Evolutionary conservation across 2,329 filamentous ascomycete genomes (phyloP), one percentile per base, ranked within the genome.

Genomic region (Colletotrichum eleusines): DNA sequence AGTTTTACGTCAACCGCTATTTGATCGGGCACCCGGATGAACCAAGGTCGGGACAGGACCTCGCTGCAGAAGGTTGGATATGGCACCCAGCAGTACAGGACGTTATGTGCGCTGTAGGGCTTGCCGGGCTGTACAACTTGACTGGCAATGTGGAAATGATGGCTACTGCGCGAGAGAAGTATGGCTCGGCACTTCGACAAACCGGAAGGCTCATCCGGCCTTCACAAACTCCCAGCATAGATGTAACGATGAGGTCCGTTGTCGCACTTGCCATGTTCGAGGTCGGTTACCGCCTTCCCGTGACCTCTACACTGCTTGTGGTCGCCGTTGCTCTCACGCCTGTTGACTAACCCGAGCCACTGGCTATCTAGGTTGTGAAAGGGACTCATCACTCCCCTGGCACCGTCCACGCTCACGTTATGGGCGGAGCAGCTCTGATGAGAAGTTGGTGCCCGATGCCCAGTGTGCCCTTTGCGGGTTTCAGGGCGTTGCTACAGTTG

Each of bases 201-300:
- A 85, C 84, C 2, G 81, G 82, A 7, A 77, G 81, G 67, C 76
- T 84, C 8, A 79, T 88, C 68, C 75, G 76, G 65, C 75, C 80
- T 42, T 74, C 79, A 28, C 69, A 78, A 35, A 74, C 76, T 64
- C 74, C 78, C 44, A 78, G 79, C 63, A 74, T 85, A 28, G 79
- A 84, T 55, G 81, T 85, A 12, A 82, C 87, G 20, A 81, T 89
- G 73, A 82, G 84, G 35, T 79, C 85, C 9, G 86, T 90, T 38
- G 81, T 91, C 51, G 83, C 88, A 74, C 83, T 91, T 73, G 88
- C 88, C 57, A 82, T 90, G 77, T 91, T 89, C 72, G 89, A 91
- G 83, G 88, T 90, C 78, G 75, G 80, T 59, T 53, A 20, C 31
- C 12, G 16, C 31, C 12, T 18, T 16, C 33, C 28, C n/a, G n/a